phyloP scores from a whole-genome alignment of 2,329 filamentous ascomycete genomes.

The Cladosporium sp. region DNA sequence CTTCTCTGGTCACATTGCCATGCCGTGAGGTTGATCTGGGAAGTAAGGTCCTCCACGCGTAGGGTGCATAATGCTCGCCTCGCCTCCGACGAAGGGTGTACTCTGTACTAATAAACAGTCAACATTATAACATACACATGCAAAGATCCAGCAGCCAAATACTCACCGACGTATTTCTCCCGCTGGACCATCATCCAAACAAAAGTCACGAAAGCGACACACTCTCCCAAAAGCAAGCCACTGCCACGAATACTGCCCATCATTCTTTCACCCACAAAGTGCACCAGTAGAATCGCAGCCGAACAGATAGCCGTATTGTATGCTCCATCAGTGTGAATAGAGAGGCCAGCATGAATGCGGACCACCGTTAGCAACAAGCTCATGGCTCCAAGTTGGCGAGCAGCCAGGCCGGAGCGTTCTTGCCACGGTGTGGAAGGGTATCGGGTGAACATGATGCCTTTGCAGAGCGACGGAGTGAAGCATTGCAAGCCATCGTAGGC shows the following conservation, averaged over 20 bases:
- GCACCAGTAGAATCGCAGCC: not conserved
- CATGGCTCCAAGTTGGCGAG: slow-evolving; percentile 2
- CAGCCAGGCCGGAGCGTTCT: not conserved
- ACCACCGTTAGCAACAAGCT: slow-evolving; percentile 2
- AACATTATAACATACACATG: not conserved
- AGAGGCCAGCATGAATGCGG: slow-evolving; percentile 1
- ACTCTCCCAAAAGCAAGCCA: not conserved
- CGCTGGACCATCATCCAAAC: slow-evolving; percentile 11
- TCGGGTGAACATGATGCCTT: not conserved
- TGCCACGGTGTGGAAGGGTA: not conserved
- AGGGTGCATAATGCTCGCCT: not conserved
- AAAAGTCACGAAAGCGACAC: not conserved
- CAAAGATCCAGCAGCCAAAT: not conserved
- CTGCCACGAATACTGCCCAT: slow-evolving; percentile 1
- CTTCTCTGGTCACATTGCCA: not conserved
- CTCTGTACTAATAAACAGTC: not conserved
- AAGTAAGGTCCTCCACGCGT: not conserved
- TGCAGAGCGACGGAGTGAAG: slow-evolving; percentile 5
- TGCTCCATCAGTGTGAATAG: not conserved
- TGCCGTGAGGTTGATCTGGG: not conserved
- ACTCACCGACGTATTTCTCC: slow-evolving; percentile 6
- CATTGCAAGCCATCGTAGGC: slow-evolving; percentile 1
- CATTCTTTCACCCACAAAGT: slow-evolving; percentile 2
- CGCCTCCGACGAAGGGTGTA: not conserved
- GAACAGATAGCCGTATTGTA: slow-evolving; percentile 1